Base-by-base conservation (phyloP, 1,284 basidiomycete genomes). In the Trametes sp. region DNA sequence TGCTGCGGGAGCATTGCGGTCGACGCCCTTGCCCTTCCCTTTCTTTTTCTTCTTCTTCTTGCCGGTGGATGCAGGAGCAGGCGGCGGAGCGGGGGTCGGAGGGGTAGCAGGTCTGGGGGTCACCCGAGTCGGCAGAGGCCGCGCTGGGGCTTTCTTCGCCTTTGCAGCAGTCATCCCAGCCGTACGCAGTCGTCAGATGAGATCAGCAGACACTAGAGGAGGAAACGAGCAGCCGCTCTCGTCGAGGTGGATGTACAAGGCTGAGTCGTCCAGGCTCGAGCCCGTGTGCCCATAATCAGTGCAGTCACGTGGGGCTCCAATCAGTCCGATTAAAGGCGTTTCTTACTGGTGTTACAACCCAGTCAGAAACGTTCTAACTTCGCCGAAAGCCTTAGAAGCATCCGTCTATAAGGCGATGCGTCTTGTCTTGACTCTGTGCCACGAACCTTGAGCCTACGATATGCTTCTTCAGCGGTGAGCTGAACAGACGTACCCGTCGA, bases 41-140 rank as follows among this genome's bases (percentile, higher is more conserved):
- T 81, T 84, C 75, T 81, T 83, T 70, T 80, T 81, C 76, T 78
- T 82, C 76, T 78, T 83, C 67, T 69, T 72, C 70, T 72, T 74
- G 3, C 60, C 59, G 41, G 54, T 62, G 26, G 66, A 58, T 31
- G 61, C 42, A n/a, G 66, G 55, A 13, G 49, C 33, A 14, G 62
- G 50, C n/a, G 66, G 36, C 4, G 62, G 9, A 31, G 62, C 51
- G 28, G 63, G 54, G 54, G 59, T 29, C 13, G 66, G 63, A 31
- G 62, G 66, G 49, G 66, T 62, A 23, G 66, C 62, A 54, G 66
- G 52, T 52, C 61, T 62, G 38, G 59, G 44, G 49, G 63, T 61
- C 63, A 57, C 61, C 56, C 63, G 61, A 59, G 63, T 41, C n/a
- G 66, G 63, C 24, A 63, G 49, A 41, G 66, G 56, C 24, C 63